Percentiles rank a stretch among this genome's conserved stretches.
phyloP scores from a whole-genome alignment of 148 eudicot species.

The Rheum nobile region DNA sequence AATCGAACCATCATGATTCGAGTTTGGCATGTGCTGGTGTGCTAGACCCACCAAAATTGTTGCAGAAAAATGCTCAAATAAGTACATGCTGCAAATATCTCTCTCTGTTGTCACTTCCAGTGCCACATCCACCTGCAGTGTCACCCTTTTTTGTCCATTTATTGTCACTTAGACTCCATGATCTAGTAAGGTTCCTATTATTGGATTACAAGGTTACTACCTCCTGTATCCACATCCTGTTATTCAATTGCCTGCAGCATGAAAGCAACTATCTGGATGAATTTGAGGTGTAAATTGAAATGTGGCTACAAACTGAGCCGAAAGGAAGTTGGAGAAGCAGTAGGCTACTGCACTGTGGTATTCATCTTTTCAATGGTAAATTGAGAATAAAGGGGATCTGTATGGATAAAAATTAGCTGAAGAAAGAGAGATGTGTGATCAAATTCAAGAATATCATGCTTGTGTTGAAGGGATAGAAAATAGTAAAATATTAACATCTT shows the following conservation, averaged over 20 bases:
- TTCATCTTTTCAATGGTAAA: background rate
- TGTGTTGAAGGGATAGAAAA: background rate
- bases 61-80: background rate
- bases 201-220: background rate
- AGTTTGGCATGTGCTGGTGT: background rate
- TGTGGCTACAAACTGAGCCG: background rate
- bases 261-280: background rate
- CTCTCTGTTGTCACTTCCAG: background rate
- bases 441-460: background rate
- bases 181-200: background rate
- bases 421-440: background rate
- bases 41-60: background rate
- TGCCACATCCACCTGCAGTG: background rate
- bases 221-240: background rate
- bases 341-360: background rate
- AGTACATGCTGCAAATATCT: background rate
- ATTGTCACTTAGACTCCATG: background rate
- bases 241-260: background rate
- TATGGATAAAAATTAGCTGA: background rate
- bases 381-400: background rate
- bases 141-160: background rate
- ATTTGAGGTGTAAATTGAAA: background rate
- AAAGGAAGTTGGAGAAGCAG: background rate
- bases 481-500: background rate
- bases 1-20: background rate